Evolutionary conservation across 352 stramenopile genomes (phyloP).

Genomic region (Globisporangium nunn): DNA sequence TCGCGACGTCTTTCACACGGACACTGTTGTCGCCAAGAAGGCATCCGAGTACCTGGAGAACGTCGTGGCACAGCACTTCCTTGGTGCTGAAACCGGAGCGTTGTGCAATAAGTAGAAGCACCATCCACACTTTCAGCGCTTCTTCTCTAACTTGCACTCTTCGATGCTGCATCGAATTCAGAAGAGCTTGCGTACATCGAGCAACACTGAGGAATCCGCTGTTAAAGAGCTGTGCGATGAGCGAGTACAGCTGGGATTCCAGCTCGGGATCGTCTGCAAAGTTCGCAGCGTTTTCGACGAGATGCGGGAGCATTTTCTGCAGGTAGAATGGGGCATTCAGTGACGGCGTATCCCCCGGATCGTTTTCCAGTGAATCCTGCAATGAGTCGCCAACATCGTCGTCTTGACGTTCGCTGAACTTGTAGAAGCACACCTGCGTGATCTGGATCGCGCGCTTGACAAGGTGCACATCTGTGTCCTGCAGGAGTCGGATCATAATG

Average conservation of each 20-base stretch:
- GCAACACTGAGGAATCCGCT: conserved; percentile 16
- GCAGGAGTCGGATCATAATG: conserved; percentile 39
- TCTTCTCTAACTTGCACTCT: conserved; percentile 56
- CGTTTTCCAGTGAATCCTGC: background rate
- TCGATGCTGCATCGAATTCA: conserved; percentile 36
- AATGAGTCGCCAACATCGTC: conserved; percentile 5
- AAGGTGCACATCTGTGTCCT: conserved; percentile 58
- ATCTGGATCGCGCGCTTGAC: conserved; percentile 66
- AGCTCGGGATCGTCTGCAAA: conserved; percentile 53
- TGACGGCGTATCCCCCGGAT: background rate
- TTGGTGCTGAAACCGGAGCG: conserved; percentile 14
- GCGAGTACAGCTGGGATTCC: conserved; percentile 21
- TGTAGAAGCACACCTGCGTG: conserved; percentile 39
- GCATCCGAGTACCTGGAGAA: conserved; percentile 31
- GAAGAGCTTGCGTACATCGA: conserved; percentile 20
- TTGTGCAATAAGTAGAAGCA: conserved; percentile 29
- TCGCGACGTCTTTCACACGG: conserved; percentile 32
- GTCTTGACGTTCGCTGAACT: conserved; percentile 17
- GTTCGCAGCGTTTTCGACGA: conserved; percentile 53
- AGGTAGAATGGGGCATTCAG: conserved; percentile 18
- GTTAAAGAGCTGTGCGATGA: conserved; percentile 30
- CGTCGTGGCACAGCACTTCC: conserved; percentile 11
- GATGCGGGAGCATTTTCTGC: conserved; percentile 31
- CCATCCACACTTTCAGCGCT: conserved; percentile 48
- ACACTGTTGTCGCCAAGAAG: conserved; percentile 42